A percentile compares a stretch with the other conserved stretches of the same genome.
Conservation (phyloP, 148 eudicot species). For the Persicaria maculosa region DNA sequence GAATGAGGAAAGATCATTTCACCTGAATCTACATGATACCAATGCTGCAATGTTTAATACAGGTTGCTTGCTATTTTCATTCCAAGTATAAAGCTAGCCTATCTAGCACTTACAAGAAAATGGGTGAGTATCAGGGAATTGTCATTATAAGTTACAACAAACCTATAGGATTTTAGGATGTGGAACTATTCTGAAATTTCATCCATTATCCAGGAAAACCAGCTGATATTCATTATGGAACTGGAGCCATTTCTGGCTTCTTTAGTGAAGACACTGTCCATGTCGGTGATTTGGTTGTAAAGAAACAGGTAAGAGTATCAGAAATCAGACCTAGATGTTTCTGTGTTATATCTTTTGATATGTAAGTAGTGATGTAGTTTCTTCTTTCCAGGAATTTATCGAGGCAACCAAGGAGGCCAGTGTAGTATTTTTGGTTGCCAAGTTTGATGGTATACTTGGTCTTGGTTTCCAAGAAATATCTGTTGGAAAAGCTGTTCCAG, state of each 20-base stretch:
- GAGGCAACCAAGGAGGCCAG: slow-evolving; percentile 92
- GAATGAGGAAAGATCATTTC: neutral
- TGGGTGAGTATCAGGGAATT: slow-evolving; percentile 34
- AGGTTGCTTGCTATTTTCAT: slow-evolving; percentile 78
- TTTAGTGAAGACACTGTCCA: slow-evolving; percentile 57
- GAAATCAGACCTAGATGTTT: neutral
- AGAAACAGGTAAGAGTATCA: slow-evolving; percentile 42
- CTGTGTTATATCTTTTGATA: neutral
- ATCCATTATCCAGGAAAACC: slow-evolving; percentile 38
- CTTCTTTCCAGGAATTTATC: slow-evolving; percentile 52
- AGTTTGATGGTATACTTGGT: slow-evolving; percentile 95
- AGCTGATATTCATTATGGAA: slow-evolving; percentile 68
- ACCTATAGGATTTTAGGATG: neutral
- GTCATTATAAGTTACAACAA: neutral
- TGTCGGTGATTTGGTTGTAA: slow-evolving; percentile 61
- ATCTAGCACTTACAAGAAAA: slow-evolving; percentile 58
- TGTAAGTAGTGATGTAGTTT: neutral
- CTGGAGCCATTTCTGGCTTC: slow-evolving; percentile 70
- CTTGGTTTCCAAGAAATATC: slow-evolving; percentile 86
- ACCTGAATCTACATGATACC: neutral
- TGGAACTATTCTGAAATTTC: neutral
- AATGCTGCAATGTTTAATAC: slow-evolving; percentile 16
- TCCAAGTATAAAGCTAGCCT: slow-evolving; percentile 54
- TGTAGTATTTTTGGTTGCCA: slow-evolving; percentile 71
- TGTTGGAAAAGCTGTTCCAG: slow-evolving; percentile 75